Percentiles rank a stretch among this genome's conserved stretches.
Conservation (phyloP, 2,329 filamentous ascomycete genomes). For the Rosellinia necatrix region DNA sequence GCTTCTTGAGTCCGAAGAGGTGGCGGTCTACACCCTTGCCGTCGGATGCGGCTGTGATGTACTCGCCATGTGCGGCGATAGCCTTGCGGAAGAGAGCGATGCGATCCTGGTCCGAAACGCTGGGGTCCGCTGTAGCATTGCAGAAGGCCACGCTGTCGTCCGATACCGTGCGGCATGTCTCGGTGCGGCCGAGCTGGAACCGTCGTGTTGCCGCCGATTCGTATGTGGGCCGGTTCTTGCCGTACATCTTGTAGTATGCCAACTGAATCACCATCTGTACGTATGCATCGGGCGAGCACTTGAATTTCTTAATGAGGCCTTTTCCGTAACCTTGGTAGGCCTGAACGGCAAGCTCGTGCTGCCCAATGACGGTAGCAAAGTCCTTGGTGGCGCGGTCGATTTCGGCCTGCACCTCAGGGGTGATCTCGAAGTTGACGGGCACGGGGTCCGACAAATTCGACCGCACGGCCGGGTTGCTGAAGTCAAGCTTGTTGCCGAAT, state of each 20-base stretch:
- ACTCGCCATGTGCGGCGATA: conserved; percentile 81
- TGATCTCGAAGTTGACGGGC: conserved; percentile 78
- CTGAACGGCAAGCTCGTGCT: conserved; percentile 91
- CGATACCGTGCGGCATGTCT: conserved; percentile 91
- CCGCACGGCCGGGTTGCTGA: conserved; percentile 76
- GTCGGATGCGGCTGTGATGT: conserved; percentile 86
- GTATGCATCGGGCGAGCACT: conserved; percentile 95
- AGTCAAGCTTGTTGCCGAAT: conserved; percentile 92
- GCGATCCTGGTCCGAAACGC: conserved; percentile 65
- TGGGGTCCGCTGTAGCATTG: conserved; percentile 77
- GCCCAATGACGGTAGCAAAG: conserved; percentile 79
- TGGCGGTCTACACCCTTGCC: conserved; percentile 95
- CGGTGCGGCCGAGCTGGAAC: conserved; percentile 95
- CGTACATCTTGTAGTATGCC: conserved; percentile 98
- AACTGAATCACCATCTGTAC: conserved; percentile 99
- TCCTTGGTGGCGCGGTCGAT: conserved; percentile 79
- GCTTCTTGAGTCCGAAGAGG: conserved; percentile 95
- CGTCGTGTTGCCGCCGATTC: conserved; percentile 93
- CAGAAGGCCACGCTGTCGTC: conserved; percentile 93
- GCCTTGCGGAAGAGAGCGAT: conserved; percentile 81
- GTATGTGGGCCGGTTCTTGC: conserved; percentile 96
- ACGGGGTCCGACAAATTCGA: conserved; percentile 83
- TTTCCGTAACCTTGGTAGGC: conserved; percentile 98
- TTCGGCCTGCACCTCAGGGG: conserved; percentile 72
- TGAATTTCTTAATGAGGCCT: conserved; percentile 99